Evolutionary conservation across 164 flowering plant species (phyloP), one percentile per base, ranked within the genome.

Genomic region (Nymphaea thermarum): DNA sequence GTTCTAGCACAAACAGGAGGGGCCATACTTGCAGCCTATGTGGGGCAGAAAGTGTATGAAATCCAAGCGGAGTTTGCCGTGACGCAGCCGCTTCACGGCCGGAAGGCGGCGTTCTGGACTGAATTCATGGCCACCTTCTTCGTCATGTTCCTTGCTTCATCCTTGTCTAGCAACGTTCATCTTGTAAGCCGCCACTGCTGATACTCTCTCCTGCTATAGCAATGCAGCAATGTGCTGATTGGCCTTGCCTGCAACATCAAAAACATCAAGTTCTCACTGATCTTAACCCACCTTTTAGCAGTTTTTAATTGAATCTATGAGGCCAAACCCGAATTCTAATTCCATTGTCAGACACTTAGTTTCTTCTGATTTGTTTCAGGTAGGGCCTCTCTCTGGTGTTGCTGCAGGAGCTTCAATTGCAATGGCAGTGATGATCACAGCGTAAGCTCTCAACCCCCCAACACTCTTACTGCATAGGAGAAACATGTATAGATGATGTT

Each of bases 121-220:
- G 95, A 92, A 84, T 71, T 92, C 70, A 76, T 88, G 5, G 86
- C 87, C 10, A 85, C 91, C 14, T 83, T 80, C 77, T 77, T 90
- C 67, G 44, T 88, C 70, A 78, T 87, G 80, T 84, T 90, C 70
- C 75, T 92, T 2, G 81, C 77, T 42, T 78, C 91, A 16, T 69
- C 91, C 2, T 51, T 90, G 70, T 72, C 80, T 0, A 44, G 47
- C 67, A 69, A 85, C 66, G 66, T 77, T 67, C 74, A 74, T 66
- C 62, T 77, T 7, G 98, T 90, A 80, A 76, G 85, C 4, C 8
- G 85, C 4, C 8, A 61, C 18, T 4, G 36, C 36, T 25, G 36
- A 25, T 25, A 25, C 36, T 25, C 36, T 25, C 36, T 1, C 36
- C 1, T 25, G 36, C 36, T 0, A 25, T 25, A 25, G 36, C 36